Conservation (phyloP, 352 stramenopile genomes). For the Peronospora belbahrii region DNA sequence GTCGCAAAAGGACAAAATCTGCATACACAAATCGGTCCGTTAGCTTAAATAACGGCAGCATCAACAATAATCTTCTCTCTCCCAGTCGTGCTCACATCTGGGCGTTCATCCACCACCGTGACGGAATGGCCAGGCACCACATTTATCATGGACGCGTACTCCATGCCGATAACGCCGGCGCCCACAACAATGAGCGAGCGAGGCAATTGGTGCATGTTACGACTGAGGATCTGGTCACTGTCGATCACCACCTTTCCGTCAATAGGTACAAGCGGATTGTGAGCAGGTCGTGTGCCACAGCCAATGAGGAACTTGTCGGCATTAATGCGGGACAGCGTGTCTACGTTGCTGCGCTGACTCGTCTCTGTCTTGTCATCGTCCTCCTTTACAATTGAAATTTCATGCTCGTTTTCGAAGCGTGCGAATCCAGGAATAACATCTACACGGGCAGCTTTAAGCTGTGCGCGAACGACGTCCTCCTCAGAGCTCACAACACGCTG, state of each 20-base stretch:
- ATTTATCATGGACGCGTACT: slow-evolving; percentile 89
- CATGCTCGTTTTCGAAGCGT: slow-evolving; percentile 66
- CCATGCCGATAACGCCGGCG: slow-evolving; percentile 86
- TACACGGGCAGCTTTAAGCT: slow-evolving; percentile 69
- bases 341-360: slow-evolving; percentile 11
- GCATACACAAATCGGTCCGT: slow-evolving; percentile 1
- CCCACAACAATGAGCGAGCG: slow-evolving; percentile 76
- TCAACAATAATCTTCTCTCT: not conserved
- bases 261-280: slow-evolving; percentile 68
- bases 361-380: slow-evolving; percentile 10
- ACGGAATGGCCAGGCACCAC: slow-evolving; percentile 81
- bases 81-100: slow-evolving; percentile 34
- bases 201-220: slow-evolving; percentile 55
- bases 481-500: slow-evolving; percentile 70
- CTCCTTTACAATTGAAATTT: slow-evolving; percentile 64
- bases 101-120: slow-evolving; percentile 77
- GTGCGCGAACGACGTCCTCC: slow-evolving; percentile 73
- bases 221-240: slow-evolving; percentile 74
- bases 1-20: slow-evolving; percentile 83
- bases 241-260: slow-evolving; percentile 81
- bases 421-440: slow-evolving; percentile 65
- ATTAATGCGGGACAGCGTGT: slow-evolving; percentile 37
- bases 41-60: not conserved
- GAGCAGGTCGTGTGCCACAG: slow-evolving; percentile 75
- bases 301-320: slow-evolving; percentile 81